Evolutionary conservation across 176 grass and related monocot genomes (phyloP), one percentile per base, ranked within the genome.

Genomic region (Raddia guianensis): DNA sequence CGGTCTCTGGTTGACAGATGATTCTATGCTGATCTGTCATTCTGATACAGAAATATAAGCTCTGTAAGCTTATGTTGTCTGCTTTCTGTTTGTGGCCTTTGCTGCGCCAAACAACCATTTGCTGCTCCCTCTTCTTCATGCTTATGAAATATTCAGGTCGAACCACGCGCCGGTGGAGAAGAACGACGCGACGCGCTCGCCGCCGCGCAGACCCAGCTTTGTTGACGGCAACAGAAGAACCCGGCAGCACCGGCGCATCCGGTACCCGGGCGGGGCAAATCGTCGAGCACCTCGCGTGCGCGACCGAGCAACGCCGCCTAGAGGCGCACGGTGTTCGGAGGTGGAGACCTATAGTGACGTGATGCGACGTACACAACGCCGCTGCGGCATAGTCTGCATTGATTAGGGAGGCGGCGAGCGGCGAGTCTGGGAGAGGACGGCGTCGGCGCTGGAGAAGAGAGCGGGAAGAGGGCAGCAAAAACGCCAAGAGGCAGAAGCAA

Each of bases 11-110:
- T 71, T 65, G 74, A 82, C 76, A 86, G 77, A 78, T 69, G 73
- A 78, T 72, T 90, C 59, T 86, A 85, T 90, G 78, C 47, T 54
- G 52, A 54, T 90, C 83, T 19, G 45, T 82, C 88, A 74, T 74
- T 73, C 60, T 66, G 42, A 77, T 90, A 78, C 78, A 90, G 73
- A 81, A 84, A 85, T 72, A 66, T 19, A 82, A 80, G 79, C 83
- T 78, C 61, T 88, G 76, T 74, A 79, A 88, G 80, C 50, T 78
- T 72, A 47, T 77, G 72, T 59, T 21, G 57, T 85, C 60, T 68
- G 68, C 70, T 84, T 81, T 81, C 72, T 85, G 67, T 82, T 84
- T 58, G 15, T 73, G 49, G 37, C 55, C 74, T 88, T 83, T 51
- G 57, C 79, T 92, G 49, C 83, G 89, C 74, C 84, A 76, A 82